Base-by-base conservation (phyloP, 2,329 filamentous ascomycete species). In the Sarocladiaceae sp. region DNA sequence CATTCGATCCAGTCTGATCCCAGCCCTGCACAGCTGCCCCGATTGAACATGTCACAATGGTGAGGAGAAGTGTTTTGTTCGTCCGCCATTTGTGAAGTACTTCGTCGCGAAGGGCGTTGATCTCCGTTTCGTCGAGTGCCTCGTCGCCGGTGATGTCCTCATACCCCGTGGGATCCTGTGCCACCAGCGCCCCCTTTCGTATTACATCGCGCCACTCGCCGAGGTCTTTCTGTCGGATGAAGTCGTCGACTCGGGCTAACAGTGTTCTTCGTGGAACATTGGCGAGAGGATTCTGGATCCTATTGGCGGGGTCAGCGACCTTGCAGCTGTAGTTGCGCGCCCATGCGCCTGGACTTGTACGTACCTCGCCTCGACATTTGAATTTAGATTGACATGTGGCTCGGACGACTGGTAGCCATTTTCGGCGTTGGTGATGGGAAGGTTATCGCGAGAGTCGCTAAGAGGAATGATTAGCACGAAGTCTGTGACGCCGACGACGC, bases 11-110 rank as follows among this genome's bases (percentile, higher is more conserved):
- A 18, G 82, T 86, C 64, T 86, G 80, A 57, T 87, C 83, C 83
- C 83, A 87, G 22, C 84, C 83, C 59, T 85, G 82, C 10, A 87
- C 83, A n/a, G 84, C 83, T 15, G 85, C 85, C 49, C 83, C 84
- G 50, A 88, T 79, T 37, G 85, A 87, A 64, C 83, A 87, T 20
- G 82, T 79, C 11, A 79, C 71, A 57, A 89, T 86, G 33, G 86
- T 87, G 56, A 86, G 74, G 68, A 83, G 85, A 11, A 90, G 71
- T 50, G 78, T 76, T 59, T 61, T 72, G 0, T 86, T 83, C 31
- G 85, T 76, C 54, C 78, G 75, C 82, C 86, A 89, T 61, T 83
- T 86, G 74, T 89, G 84, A 23, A 80, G 71, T 29, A 78, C 72
- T 65, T 90, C 86, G 53, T 83, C 72, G 36, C 72, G 72, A 17